Conservation (phyloP, 208 protist species). For the Trypanosoma melophagium region DNA sequence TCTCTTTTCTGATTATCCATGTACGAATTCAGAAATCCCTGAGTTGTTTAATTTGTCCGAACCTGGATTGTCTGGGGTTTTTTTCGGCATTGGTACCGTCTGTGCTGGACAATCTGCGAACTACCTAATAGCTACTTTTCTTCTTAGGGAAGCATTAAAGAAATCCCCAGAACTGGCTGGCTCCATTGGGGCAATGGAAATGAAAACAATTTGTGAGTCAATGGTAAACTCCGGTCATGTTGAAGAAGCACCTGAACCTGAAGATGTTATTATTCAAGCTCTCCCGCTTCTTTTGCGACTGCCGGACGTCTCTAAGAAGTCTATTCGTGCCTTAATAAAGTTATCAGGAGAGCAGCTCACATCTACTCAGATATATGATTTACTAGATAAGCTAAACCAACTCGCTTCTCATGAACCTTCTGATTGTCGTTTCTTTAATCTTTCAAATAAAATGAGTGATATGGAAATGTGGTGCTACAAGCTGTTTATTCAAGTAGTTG, state of each 20-base stretch:
- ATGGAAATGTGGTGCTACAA: slow-evolving; percentile 26
- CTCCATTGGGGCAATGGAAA: neutral
- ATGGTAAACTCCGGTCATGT: slow-evolving; percentile 21
- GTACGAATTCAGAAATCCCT: slow-evolving; percentile 1
- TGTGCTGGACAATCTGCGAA: slow-evolving; percentile 13
- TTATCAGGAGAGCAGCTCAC: slow-evolving; percentile 12
- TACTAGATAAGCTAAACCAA: slow-evolving; percentile 13
- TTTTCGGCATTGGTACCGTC: slow-evolving; percentile 10
- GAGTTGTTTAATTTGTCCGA: neutral
- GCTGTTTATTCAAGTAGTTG: slow-evolving; percentile 14
- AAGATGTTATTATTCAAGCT: slow-evolving; percentile 24
- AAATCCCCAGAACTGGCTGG: neutral
- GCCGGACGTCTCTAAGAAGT: slow-evolving; percentile 11
- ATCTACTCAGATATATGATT: neutral
- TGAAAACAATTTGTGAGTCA: slow-evolving; percentile 12
- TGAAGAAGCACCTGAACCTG: slow-evolving; percentile 13
- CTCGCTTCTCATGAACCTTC: slow-evolving; percentile 7
- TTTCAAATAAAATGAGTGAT: slow-evolving; percentile 15
- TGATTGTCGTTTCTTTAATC: slow-evolving; percentile 19
- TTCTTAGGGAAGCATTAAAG: slow-evolving; percentile 14
- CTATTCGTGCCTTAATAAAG: slow-evolving; percentile 16
- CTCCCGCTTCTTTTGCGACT: slow-evolving; percentile 22
- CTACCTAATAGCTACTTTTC: slow-evolving; percentile 20
- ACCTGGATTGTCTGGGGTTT: slow-evolving; percentile 2
- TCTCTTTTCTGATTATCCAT: slow-evolving; percentile 12